Base-by-base conservation (phyloP, 139 green algal genomes). In the Desmodesmus armatus region DNA sequence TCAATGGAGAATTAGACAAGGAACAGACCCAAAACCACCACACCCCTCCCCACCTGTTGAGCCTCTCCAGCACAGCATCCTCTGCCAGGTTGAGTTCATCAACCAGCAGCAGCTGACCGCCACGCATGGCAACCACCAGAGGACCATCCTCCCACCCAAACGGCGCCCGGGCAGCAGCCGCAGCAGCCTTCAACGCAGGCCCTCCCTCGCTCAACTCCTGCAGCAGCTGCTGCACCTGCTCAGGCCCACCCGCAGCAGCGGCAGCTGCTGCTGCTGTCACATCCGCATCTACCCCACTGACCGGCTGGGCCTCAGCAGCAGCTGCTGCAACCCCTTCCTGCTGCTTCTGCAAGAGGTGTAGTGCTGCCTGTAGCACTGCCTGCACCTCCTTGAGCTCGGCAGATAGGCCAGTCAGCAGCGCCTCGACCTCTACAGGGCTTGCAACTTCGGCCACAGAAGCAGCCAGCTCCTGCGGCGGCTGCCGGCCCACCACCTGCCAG, bases 1-100 rank as follows among this genome's bases (percentile, higher is more conserved):
- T 72, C 23, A 72, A 76, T 49, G 44, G 21, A 76, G 6, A 76
- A 15, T 41, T 21, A 76, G 7, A 29, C 67, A 76, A 11, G 7
- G 11, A 33, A 19, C 67, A 80, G n/a, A 29, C 19, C 44, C 29
- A 69, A 1, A 9, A 80, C 63, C 44, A 66, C 19, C 5, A 76
- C 35, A 76, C 67, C 43, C 72, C 41, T 6, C 71, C 84, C 31
- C 49, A 95, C 94, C 93, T 98, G 91, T 99, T 99, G 25, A 99
- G 92, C 0, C 98, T 88, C 89, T 99, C 98, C 47, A 99, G 91
- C 49, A 99, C 97, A 0, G 96, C 96, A 87, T 99, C 98, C 73
- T 99, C 98, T 1, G 98, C 98, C 55, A 99, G 90, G 84, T 98
- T 99, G 73, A 99, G 93, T 88, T 99, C 98, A 81, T 99, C 98